Base-by-base conservation (phyloP, 2,329 filamentous ascomycete genomes). In the Aquanectria penicillioides region DNA sequence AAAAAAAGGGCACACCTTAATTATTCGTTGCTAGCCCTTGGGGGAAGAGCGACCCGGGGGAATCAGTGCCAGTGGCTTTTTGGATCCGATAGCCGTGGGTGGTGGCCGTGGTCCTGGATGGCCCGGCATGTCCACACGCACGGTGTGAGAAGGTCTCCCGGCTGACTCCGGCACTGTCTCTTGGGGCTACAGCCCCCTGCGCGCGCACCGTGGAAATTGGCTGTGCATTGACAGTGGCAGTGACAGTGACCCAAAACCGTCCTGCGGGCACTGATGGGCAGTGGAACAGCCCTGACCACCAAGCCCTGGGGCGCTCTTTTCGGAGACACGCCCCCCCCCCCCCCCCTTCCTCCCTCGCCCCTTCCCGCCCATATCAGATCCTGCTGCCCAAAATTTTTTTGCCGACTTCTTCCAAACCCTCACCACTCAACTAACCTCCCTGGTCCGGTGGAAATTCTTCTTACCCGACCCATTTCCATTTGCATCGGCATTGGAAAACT, bases 341-440 rank as follows among this genome's bases (percentile, higher is more conserved):
- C 58, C 40, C 57, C 47, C 46, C 43, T 56, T 59, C 63, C 60
- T 61, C 67, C 66, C 65, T 69, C 72, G 69, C 69, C 69, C 68
- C 68, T 72, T 67, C 67, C 54, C 65, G 46, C 67, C 62, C 69
- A 71, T 70, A 68, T 73, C 67, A 69, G 66, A 73, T 71, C 67
- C 73, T 71, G 69, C 72, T 72, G 74, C 74, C 73, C 73, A 75
- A 75, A 70, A 61, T 74, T 69, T 74, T 73, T 73, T 70, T 76
- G 71, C 68, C 60, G 65, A 57, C 68, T 74, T 61, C 67, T 74
- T 63, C 70, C 71, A 70, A 74, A 75, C 68, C 73, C 71, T 76
- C 72, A 74, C 71, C 74, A 74, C 67, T 69, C 63, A 68, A 67
- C 61, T 67, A 73, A 71, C 71, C 64, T 68, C 73, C 69, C 67